A percentile compares a stretch with the other conserved stretches of the same genome.
Evolutionary conservation across 106 monocot species (phyloP).

Genomic region (Vanilla planifolia): DNA sequence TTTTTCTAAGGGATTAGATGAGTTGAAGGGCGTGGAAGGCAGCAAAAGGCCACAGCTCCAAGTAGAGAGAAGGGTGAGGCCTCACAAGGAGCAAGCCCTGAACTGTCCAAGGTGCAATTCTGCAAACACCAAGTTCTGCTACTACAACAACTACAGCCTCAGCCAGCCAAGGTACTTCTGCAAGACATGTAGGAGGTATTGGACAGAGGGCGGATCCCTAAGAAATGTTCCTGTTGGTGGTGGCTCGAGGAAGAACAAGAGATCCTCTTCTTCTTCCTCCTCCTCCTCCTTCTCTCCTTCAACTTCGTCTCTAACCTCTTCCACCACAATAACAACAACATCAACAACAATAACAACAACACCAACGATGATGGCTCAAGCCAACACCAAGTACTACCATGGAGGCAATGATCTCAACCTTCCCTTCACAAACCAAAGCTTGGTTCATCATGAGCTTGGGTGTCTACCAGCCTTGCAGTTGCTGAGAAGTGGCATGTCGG

Average conservation of each 20-base stretch:
- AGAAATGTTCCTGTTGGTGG: slow-evolving; percentile 21
- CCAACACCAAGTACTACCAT: background rate
- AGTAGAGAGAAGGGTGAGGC: background rate
- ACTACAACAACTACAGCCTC: slow-evolving; percentile 15
- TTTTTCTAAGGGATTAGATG: no score
- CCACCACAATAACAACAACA: background rate
- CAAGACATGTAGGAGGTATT: slow-evolving; percentile 21
- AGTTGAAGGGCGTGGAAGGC: no score
- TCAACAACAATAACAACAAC: background rate
- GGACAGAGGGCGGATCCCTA: slow-evolving; percentile 12
- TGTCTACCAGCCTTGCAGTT: background rate
- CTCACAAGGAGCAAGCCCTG: slow-evolving; percentile 10
- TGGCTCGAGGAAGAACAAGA: slow-evolving; percentile 20
- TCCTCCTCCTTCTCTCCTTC: background rate
- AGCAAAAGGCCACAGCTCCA: background rate
- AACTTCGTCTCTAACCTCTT: no score
- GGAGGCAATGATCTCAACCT: slow-evolving; percentile 4
- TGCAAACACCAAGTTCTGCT: slow-evolving; percentile 9
- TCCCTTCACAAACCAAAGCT: slow-evolving; percentile 1
- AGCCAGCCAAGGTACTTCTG: slow-evolving; percentile 19
- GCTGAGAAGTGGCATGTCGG: background rate
- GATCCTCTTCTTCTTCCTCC: background rate
- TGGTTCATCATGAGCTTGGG: background rate
- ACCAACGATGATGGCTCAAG: background rate
- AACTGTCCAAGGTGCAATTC: slow-evolving; percentile 8